A percentile compares a stretch with the other conserved stretches of the same genome.
Conservation (phyloP, 75 land plant genomes). For the Cryptomeria japonica region DNA sequence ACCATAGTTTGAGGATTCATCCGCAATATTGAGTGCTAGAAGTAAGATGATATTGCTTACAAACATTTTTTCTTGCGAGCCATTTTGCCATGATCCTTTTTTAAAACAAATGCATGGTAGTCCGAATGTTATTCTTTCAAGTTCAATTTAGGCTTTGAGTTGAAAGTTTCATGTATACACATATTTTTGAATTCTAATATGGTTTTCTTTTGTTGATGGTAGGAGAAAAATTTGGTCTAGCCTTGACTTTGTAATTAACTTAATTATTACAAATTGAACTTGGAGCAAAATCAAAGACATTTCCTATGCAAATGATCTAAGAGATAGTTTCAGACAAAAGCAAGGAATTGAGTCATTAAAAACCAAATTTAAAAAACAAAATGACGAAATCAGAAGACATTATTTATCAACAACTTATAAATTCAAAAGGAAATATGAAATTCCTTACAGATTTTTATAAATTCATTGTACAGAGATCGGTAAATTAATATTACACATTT, state of each 20-base stretch:
- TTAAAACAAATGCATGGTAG: neutral
- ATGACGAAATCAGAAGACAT: neutral
- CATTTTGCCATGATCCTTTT: neutral
- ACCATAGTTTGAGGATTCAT: neutral
- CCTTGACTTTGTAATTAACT: neutral
- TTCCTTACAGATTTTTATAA: too few relatives aligned
- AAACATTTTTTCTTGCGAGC: neutral
- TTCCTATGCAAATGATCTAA: neutral
- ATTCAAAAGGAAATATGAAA: too few relatives aligned
- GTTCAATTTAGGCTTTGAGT: neutral
- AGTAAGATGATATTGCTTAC: neutral
- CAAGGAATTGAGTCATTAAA: neutral
- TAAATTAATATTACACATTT: too few relatives aligned
- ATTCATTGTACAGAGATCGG: too few relatives aligned
- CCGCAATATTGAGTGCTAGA: neutral
- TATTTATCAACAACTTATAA: too few relatives aligned
- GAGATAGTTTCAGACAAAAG: neutral
- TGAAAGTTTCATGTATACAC: neutral
- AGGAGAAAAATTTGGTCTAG: neutral
- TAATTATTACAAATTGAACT: neutral
- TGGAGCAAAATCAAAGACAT: neutral
- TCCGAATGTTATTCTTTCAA: neutral
- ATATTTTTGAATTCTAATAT: too few relatives aligned
- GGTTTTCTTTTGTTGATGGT: neutral
- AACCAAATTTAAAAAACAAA: too few relatives aligned